Evolutionary conservation across 2,329 filamentous ascomycete genomes (phyloP).

Genomic region (Botryotinia globosa): DNA sequence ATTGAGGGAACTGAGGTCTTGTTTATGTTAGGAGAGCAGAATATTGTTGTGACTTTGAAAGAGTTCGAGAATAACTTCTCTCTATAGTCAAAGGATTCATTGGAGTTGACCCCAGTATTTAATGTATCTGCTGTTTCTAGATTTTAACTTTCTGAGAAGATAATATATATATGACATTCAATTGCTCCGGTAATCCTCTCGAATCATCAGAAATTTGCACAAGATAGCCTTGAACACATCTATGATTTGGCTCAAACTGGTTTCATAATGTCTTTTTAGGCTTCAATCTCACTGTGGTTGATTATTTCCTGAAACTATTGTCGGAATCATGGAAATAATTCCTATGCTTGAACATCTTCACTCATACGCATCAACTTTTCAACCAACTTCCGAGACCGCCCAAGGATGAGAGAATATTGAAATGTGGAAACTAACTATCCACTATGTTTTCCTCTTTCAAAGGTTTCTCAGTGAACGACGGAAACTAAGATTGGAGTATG

Average conservation of each 20-base stretch:
- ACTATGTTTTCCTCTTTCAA: not conserved
- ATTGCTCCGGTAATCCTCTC: not conserved
- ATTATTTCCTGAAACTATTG: fast-evolving
- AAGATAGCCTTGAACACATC: not conserved
- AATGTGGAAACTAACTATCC: not conserved
- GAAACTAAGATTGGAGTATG: fast-evolving
- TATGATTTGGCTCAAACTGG: not conserved
- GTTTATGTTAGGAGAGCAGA: not conserved
- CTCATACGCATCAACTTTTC: not conserved
- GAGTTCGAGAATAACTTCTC: not conserved
- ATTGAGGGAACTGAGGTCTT: not conserved
- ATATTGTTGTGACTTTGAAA: not conserved
- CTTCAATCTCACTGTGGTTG: not conserved
- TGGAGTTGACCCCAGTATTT: fast-evolving
- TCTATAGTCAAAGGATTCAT: not conserved
- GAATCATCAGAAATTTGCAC: not conserved
- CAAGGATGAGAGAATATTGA: not conserved
- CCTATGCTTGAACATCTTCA: not conserved
- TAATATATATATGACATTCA: not conserved
- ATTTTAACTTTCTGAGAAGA: not conserved
- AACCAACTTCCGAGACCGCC: not conserved
- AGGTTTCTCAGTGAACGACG: fast-evolving
- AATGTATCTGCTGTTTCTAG: not conserved
- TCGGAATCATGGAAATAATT: not conserved
- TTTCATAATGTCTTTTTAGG: not conserved